Base-by-base conservation (phyloP, 179 eudicot genomes). In the Pouteria campechiana region DNA sequence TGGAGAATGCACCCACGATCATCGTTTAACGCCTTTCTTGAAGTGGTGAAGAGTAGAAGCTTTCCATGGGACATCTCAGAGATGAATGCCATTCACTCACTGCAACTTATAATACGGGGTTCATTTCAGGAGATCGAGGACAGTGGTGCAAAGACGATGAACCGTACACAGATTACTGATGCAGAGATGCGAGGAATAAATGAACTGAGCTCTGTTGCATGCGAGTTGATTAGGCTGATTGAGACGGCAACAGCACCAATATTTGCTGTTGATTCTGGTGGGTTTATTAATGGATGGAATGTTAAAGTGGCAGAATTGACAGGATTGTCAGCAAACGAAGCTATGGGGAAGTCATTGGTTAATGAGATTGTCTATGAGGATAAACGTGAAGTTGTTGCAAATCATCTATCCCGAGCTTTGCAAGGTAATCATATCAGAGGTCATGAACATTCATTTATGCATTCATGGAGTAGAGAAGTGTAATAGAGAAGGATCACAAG, bases 261-360 rank as follows among this genome's bases (percentile, higher is more conserved):
- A 41, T 63, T 72, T 57, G 73, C 61, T 4, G 64, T 72, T 46
- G 70, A 72, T 52, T n/a, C 20, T 20, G 31, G 42, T 23, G 73
- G 78, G 20, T 12, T 58, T 17, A 55, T 72, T 23, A 72, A 72
- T 52, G 70, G 78, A 27, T 72, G 78, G 78, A 72, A 72, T 39
- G 55, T 60, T 3, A 67, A 72, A 39, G 58, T 72, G n/a, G 65
- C 64, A 10, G 68, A 67, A 25, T 47, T 72, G 40, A 72, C 70
- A 6, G 78, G 78, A 22, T 39, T 72, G 17, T 15, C 48, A 37
- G 61, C 55, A 36, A 31, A 30, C 18, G 64, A 72, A 46, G 78
- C 78, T 16, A 51, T 63, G n/a, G 78, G 78, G 37, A 66, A 50
- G 44, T 41, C 60, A 0, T 25, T 72, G 27, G 18, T 57, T 14